These are phyloP conservation scores for Agrostemma githago DNA, from an alignment of 148 eudicot genomes.

Conservation along the genomic window DNA sequence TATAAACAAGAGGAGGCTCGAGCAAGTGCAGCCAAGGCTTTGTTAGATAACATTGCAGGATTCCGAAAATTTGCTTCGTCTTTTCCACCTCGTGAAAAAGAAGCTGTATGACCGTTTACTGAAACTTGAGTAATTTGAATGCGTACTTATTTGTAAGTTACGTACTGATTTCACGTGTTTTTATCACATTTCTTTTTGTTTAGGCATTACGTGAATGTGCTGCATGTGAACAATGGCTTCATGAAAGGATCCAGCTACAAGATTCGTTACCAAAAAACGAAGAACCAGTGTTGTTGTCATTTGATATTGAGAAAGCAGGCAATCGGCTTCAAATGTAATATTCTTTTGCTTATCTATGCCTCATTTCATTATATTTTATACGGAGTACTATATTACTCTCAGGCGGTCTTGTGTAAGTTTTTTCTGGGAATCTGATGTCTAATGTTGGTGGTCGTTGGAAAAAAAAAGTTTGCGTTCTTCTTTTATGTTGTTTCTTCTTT, in stretches of 20 bases:
- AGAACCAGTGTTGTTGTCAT: constrained; percentile 57
- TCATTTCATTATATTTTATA: background rate
- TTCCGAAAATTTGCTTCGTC: constrained; percentile 40
- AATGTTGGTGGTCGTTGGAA: background rate
- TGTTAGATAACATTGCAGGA: constrained; percentile 42
- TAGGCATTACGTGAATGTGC: constrained; percentile 60
- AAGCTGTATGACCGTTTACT: constrained; percentile 41
- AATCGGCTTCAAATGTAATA: constrained; percentile 49
- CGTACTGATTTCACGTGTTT: background rate
- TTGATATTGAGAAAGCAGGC: constrained; percentile 39
- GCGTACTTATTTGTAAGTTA: background rate
- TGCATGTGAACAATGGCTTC: constrained; percentile 56
- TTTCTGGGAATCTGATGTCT: too few species aligned
- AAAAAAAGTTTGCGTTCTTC: background rate
- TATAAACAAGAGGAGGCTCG: constrained; percentile 73
- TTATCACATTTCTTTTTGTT: constrained; percentile 21
- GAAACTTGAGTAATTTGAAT: background rate
- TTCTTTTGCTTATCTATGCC: background rate
- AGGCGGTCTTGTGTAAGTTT: too few species aligned
- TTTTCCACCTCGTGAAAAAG: constrained; percentile 46
- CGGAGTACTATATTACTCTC: too few species aligned
- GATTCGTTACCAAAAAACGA: constrained; percentile 55
- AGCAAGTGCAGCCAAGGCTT: constrained; percentile 42
- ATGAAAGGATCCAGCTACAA: constrained; percentile 43
- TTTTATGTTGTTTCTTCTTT: background rate